These are phyloP conservation scores for Exutisphaerella laricina DNA, from an alignment of 2,329 filamentous ascomycete genomes.

Conservation along the genomic window DNA sequence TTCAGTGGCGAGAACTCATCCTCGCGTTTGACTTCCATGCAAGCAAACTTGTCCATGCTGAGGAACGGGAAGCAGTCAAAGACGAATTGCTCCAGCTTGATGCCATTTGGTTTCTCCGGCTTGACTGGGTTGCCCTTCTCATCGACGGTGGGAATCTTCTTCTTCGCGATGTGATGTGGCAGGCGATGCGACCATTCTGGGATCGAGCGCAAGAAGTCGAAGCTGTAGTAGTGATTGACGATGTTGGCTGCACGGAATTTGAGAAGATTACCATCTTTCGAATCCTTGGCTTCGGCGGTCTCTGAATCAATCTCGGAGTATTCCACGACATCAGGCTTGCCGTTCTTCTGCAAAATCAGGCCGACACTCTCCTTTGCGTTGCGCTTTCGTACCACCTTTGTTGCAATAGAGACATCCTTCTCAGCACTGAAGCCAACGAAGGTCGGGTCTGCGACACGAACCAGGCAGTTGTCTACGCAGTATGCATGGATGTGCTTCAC, in stretches of 20 bases:
- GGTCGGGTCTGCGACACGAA: conserved; percentile 92
- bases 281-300: conserved; percentile 67
- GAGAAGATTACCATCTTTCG: conserved; percentile 72
- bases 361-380: conserved; percentile 94
- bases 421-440: conserved; percentile 91
- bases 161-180: conserved; percentile 91
- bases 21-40: conserved; percentile 90
- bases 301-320: conserved; percentile 91
- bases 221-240: conserved; percentile 99
- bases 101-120: conserved; percentile 90
- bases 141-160: conserved; percentile 90
- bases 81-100: conserved; percentile 99
- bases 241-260: conserved; percentile 99
- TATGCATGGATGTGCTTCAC: conserved; percentile 95
- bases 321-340: conserved; percentile 93
- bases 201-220: conserved; percentile 84
- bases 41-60: conserved; percentile 81
- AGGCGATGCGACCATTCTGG: conserved; percentile 79
- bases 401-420: conserved; percentile 89
- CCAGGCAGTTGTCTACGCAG: conserved; percentile 99
- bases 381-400: conserved; percentile 98
- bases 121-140: conserved; percentile 75
- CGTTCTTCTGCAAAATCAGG: conserved; percentile 89
- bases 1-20: conserved; percentile 98
- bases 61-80: conserved; percentile 97